Evolutionary conservation across 345 rosid species (phyloP), one percentile per base, ranked within the genome.

Genomic region (Citrus australasica): DNA sequence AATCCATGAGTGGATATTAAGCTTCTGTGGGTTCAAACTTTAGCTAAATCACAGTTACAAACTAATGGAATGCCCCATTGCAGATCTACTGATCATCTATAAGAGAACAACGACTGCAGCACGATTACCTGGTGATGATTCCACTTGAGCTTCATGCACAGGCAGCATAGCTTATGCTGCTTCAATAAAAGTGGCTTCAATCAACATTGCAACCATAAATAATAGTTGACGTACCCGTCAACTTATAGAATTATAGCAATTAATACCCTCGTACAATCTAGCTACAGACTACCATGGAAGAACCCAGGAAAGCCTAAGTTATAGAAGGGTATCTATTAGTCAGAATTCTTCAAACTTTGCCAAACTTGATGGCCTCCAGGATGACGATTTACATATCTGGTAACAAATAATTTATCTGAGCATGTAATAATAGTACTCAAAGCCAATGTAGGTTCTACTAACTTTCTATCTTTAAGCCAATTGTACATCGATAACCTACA

Each of bases 301-400:
- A 75, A 75, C 19, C 32, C 22, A 16, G 21, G 68, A 30, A 59
- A 24, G 30, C 40, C 62, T 51, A 70, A 28, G 30, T 42, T 48
- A 67, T 19, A 38, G 35, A 65, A 25, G 42, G 14, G 1, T 35
- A 53, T 67, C 61, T 33, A 25, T 67, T 67, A 81, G 61, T 62
- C 42, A 40, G 53, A 60, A 28, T 82, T 84, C 92, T 84, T 91
- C 82, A 90, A 78, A 71, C 83, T 82, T 71, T 83, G 84, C 94
- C 94, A 95, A 71, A 89, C 82, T 79, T 80, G 84, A 68, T 77
- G 89, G 75, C 98, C 98, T 75, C 83, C 58, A 38, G 92, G 89
- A 84, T 95, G 92, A 77, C 21, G 86, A 67, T 51, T 70, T 75
- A 94, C 94, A 77, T 79, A 88, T 60, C 69, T 80, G 5, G 61